A percentile compares a stretch with the other conserved stretches of the same genome.
phyloP scores from a whole-genome alignment of 768 basidiomycete species.

The Amanita fuliginea region DNA sequence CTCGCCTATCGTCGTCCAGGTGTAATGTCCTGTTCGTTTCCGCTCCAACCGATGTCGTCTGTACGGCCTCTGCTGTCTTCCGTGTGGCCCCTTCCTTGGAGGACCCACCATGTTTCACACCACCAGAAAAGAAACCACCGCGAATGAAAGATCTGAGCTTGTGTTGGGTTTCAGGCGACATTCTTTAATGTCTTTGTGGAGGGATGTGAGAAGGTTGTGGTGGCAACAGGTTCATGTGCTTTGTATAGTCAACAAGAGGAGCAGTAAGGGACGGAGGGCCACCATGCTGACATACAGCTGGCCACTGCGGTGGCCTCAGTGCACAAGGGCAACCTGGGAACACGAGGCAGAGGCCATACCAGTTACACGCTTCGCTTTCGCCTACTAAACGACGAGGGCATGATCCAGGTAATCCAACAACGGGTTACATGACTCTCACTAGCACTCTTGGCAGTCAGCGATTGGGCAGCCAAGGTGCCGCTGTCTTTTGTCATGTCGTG shows the following conservation, averaged over 20 bases:
- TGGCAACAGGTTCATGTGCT: background rate
- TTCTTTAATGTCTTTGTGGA: background rate
- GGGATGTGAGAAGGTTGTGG: background rate
- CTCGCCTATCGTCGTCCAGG: background rate
- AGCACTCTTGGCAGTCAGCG: background rate
- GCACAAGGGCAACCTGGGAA: background rate
- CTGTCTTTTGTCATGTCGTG: too few species aligned
- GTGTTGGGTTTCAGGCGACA: slow-evolving; percentile 3
- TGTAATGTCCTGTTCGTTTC: background rate
- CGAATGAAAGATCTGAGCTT: slow-evolving; percentile 3
- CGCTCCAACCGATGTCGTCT: background rate
- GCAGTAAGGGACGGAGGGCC: background rate
- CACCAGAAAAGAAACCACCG: background rate
- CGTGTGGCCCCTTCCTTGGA: background rate
- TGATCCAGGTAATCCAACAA: background rate
- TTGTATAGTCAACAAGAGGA: background rate
- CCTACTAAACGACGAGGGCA: background rate
- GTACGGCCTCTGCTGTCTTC: background rate
- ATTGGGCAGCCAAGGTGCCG: background rate
- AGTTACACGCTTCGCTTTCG: too few species aligned
- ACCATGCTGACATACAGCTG: background rate
- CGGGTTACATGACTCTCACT: background rate
- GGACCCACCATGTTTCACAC: background rate
- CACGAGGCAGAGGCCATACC: background rate
- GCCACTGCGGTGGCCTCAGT: too few species aligned